phyloP scores from a whole-genome alignment of 2,329 filamentous ascomycete species.

The Emergomyces orientalis region DNA sequence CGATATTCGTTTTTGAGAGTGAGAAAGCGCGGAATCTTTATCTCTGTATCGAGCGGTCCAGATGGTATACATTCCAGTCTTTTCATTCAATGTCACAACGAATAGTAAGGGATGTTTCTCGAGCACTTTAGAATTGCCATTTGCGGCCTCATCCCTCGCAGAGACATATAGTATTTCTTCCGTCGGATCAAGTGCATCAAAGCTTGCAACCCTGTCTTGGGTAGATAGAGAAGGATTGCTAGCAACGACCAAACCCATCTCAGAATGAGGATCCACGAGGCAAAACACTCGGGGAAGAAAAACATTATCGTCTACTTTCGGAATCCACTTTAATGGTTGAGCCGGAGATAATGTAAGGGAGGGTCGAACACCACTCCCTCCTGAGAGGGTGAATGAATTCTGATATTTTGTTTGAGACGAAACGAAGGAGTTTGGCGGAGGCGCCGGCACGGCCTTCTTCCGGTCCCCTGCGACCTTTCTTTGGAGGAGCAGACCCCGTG shows the following conservation, averaged over 20 bases:
- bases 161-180: slow-evolving; percentile 84
- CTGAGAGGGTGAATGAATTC: slow-evolving; percentile 27
- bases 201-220: slow-evolving; percentile 23
- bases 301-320: slow-evolving; percentile 48
- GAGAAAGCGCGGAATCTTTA: slow-evolving; percentile 47
- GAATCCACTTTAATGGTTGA: slow-evolving; percentile 49
- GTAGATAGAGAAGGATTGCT: slow-evolving; percentile 28
- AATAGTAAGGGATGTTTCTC: slow-evolving; percentile 47
- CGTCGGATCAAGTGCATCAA: slow-evolving; percentile 59
- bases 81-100: slow-evolving; percentile 70
- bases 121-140: slow-evolving; percentile 5
- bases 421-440: slow-evolving; percentile 75
- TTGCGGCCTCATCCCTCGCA: slow-evolving; percentile 45
- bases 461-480: slow-evolving; percentile 51
- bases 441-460: slow-evolving; percentile 34
- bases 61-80: slow-evolving; percentile 67
- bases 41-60: slow-evolving; percentile 75
- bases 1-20: slow-evolving; percentile 36
- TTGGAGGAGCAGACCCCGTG: slow-evolving; percentile 76
- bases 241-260: slow-evolving; percentile 72
- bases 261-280: slow-evolving; percentile 73
- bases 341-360: slow-evolving; percentile 41
- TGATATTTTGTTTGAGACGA: slow-evolving; percentile 50
- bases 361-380: slow-evolving; percentile 35
- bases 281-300: slow-evolving; percentile 60